These are phyloP conservation scores for Sordariomycetes sp. DNA, from an alignment of 2,329 filamentous ascomycete genomes.

Conservation along the genomic window DNA sequence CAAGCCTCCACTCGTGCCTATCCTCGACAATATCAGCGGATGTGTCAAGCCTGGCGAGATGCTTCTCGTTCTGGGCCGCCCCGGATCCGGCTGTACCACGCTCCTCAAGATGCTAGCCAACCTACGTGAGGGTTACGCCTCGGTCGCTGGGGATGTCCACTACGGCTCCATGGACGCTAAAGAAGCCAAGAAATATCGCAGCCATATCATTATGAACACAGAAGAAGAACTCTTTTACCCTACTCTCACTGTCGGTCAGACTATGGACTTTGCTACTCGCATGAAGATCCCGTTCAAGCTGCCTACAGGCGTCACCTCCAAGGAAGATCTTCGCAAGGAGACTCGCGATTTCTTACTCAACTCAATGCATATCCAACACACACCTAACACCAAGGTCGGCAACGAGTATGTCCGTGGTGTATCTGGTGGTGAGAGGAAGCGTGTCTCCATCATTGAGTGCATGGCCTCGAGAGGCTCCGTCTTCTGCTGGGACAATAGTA, in stretches of 20 bases:
- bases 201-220: conserved; percentile 74
- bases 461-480: conserved; percentile 63
- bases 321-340: conserved; percentile 57
- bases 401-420: conserved; percentile 70
- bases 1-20: conserved; percentile 47
- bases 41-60: conserved; percentile 52
- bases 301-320: conserved; percentile 57
- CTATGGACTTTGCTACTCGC: conserved; percentile 71
- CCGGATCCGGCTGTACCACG: conserved; percentile 59
- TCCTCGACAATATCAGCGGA: conserved; percentile 35
- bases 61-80: conserved; percentile 69
- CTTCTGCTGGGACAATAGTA: conserved; percentile 64
- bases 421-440: conserved; percentile 66
- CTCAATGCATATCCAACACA: conserved; percentile 92
- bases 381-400: conserved; percentile 70
- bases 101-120: conserved; percentile 62
- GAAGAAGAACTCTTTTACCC: conserved; percentile 79
- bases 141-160: conserved; percentile 44
- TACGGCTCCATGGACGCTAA: conserved; percentile 44
- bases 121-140: conserved; percentile 55
- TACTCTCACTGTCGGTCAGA: conserved; percentile 78
- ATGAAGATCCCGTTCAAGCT: conserved; percentile 74
- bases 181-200: conserved; percentile 39
- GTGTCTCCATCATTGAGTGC: conserved; percentile 72
- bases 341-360: conserved; percentile 66